phyloP scores from a whole-genome alignment of 2,329 filamentous ascomycete species.

The Lachnellula occidentalis region DNA sequence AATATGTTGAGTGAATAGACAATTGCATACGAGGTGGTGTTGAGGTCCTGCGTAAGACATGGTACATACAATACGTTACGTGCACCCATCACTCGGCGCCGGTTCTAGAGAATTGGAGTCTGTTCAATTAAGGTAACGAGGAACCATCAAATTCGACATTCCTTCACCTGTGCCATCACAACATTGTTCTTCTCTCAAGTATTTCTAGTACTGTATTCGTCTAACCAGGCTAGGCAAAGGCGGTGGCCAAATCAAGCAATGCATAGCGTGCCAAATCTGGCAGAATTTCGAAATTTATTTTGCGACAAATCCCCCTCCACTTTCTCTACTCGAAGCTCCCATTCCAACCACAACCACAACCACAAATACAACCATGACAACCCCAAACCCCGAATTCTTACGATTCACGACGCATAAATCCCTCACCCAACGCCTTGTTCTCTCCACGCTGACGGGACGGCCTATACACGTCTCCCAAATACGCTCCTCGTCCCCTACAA shows the following conservation, averaged over 20 bases:
- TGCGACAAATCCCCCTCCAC: not conserved
- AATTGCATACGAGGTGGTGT: not conserved
- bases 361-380: slow-evolving; percentile 23
- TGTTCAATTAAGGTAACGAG: no score
- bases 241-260: slow-evolving; percentile 13
- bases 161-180: not conserved
- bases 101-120: no score
- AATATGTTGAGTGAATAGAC: not conserved
- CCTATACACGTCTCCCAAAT: slow-evolving; percentile 92
- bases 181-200: no score
- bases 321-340: not conserved
- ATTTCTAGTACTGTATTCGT: not conserved
- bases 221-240: slow-evolving; percentile 1
- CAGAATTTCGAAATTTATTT: slow-evolving; percentile 11
- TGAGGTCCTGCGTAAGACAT: no score
- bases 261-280: not conserved
- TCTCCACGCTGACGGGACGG: slow-evolving; percentile 85
- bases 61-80: no score
- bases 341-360: slow-evolving; percentile 1
- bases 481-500: slow-evolving; percentile 76
- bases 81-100: no score
- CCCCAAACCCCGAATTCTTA: slow-evolving; percentile 43
- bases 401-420: slow-evolving; percentile 80
- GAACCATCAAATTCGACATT: not conserved
- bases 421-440: slow-evolving; percentile 76